These are phyloP conservation scores for Saccharomycopsis synnaedendra DNA, from an alignment of 805 yeast genomes.

Conservation along the genomic window DNA sequence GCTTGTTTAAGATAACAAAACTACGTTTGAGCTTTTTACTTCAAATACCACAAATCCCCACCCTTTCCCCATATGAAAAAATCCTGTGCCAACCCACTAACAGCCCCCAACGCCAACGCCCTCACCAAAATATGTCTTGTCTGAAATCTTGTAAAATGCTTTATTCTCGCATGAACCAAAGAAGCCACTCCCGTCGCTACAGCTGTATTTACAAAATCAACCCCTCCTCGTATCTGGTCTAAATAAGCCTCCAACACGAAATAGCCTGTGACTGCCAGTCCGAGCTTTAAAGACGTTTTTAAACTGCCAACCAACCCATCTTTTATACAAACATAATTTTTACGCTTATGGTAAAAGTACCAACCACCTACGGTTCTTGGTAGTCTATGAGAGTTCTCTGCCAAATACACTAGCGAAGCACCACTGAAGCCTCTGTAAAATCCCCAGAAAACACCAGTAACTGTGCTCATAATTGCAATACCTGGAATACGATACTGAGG, in stretches of 20 bases:
- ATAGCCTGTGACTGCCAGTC: conserved; percentile 34
- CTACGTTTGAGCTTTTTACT: not conserved
- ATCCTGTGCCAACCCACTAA: conserved; percentile 60
- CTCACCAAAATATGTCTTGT: conserved; percentile 31
- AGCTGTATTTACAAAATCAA: conserved; percentile 55
- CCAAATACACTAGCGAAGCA: conserved; percentile 50
- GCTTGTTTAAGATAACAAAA: too few relatives aligned
- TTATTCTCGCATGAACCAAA: conserved; percentile 34
- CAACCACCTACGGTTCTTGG: conserved; percentile 75
- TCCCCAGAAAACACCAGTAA: conserved; percentile 42
- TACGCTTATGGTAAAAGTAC: conserved; percentile 80
- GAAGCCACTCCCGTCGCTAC: conserved; percentile 45
- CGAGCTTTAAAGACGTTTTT: conserved; percentile 30
- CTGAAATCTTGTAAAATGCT: conserved; percentile 31
- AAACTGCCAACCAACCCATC: conserved; percentile 41
- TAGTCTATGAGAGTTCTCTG: conserved; percentile 73
- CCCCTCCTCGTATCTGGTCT: conserved; percentile 40
- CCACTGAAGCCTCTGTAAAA: conserved; percentile 44
- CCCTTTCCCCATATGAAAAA: conserved; percentile 44
- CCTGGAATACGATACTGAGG: conserved; percentile 35
- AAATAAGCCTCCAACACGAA: conserved; percentile 53
- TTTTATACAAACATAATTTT: conserved; percentile 60
- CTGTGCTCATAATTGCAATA: conserved; percentile 28
- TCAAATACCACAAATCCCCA: conserved; percentile 54
- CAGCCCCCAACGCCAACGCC: conserved; percentile 49